Evolutionary conservation across 768 basidiomycete species (phyloP).

Genomic region (Naganishia onofrii): DNA sequence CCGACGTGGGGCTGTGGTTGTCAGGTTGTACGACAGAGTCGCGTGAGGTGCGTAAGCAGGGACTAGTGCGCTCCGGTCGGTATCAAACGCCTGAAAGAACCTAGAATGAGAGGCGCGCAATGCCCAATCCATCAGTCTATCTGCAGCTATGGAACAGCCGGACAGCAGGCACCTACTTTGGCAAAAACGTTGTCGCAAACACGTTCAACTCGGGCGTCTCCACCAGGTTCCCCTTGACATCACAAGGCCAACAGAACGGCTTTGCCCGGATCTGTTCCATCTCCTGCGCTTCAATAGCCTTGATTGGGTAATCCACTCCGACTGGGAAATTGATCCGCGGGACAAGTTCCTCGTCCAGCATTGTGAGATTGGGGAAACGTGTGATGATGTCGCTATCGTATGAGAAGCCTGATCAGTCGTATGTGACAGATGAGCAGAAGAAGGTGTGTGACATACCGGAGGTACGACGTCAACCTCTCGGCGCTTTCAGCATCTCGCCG

Average conservation of each 20-base stretch:
- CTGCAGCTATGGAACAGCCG: conserved; percentile 25
- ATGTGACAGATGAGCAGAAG: neutral
- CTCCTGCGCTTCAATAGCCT: conserved; percentile 54
- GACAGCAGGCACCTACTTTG: conserved; percentile 41
- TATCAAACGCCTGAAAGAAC: conserved; percentile 82
- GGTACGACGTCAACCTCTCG: conserved; percentile 74
- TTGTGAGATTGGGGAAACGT: conserved; percentile 74
- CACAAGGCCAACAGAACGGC: conserved; percentile 71
- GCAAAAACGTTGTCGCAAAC: conserved; percentile 72
- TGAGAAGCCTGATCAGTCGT: neutral
- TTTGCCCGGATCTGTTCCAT: conserved; percentile 33
- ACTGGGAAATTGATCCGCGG: conserved; percentile 75
- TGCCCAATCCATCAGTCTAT: neutral
- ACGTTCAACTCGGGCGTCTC: conserved; percentile 68
- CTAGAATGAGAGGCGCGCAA: conserved; percentile 52
- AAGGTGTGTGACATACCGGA: conserved; percentile 56
- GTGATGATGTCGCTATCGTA: conserved; percentile 68
- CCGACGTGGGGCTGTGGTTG: conserved; percentile 75
- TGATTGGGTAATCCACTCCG: conserved; percentile 59
- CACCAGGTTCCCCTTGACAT: conserved; percentile 46
- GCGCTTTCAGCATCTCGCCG: conserved; percentile 51
- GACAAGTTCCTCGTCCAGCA: conserved; percentile 79
- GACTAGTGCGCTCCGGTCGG: conserved; percentile 64
- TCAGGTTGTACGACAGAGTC: conserved; percentile 87
- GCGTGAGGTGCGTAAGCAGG: conserved; percentile 77